Conservation (phyloP, 495 filamentous ascomycete species). For the Pseudomonodictys pantanalensis region DNA sequence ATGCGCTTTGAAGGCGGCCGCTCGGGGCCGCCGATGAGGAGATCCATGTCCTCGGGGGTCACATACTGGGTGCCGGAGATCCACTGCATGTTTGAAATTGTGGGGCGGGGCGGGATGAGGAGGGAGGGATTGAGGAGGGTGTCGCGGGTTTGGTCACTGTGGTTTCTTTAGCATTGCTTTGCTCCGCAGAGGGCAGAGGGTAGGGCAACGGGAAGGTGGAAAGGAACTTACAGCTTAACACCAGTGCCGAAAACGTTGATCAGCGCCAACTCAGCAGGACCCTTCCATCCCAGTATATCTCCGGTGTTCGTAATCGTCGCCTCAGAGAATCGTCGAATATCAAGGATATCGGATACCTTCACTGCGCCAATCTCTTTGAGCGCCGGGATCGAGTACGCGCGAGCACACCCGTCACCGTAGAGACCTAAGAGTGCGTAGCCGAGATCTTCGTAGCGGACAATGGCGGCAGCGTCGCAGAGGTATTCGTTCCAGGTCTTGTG, state of each 20-base stretch:
- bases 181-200: no score
- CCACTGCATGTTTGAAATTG: constrained; percentile 94
- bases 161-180: constrained; percentile 43
- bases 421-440: constrained; percentile 78
- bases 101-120: constrained; percentile 75
- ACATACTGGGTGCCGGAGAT: constrained; percentile 92
- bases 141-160: constrained; percentile 58
- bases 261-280: constrained; percentile 77
- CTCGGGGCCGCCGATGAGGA: constrained; percentile 84
- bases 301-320: constrained; percentile 70
- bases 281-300: constrained; percentile 82
- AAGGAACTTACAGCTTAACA: constrained; percentile 51
- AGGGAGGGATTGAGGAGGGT: constrained; percentile 72
- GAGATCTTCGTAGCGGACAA: constrained; percentile 67
- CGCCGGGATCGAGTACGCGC: constrained; percentile 79
- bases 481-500: constrained; percentile 82
- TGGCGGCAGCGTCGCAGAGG: constrained; percentile 71
- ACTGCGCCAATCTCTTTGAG: constrained; percentile 79
- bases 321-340: constrained; percentile 66
- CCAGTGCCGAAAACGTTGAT: constrained; percentile 79
- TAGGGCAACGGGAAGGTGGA: no score
- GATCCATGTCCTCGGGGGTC: constrained; percentile 82
- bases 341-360: constrained; percentile 60
- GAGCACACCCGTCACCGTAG: constrained; percentile 73
- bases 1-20: constrained; percentile 79